Evolutionary conservation across 495 filamentous ascomycete genomes (phyloP).

Genomic region (Trichoderma asperelloides): DNA sequence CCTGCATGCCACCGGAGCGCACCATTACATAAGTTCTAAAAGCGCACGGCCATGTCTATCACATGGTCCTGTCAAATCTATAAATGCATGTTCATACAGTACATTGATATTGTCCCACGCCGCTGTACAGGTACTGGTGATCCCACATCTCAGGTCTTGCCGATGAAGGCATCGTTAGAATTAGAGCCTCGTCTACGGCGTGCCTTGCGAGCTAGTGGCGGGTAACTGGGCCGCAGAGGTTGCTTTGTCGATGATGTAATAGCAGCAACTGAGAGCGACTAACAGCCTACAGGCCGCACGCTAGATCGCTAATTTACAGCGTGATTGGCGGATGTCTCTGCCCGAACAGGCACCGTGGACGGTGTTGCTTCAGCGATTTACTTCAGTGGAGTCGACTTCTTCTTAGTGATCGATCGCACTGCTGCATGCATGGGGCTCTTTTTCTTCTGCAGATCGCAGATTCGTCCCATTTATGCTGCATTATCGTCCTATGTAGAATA

Average conservation of each 20-base stretch:
- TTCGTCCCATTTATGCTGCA: background rate
- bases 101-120: no score
- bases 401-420: background rate
- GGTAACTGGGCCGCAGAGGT: background rate
- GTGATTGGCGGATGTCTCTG: no score
- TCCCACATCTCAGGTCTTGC: no score
- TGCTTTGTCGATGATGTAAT: background rate
- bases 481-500: no score
- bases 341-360: background rate
- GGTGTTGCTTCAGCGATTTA: background rate
- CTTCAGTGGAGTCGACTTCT: background rate
- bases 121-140: no score
- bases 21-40: no score
- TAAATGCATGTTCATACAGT: no score
- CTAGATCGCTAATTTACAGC: background rate
- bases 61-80: no score
- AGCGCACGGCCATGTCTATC: no score
- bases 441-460: background rate
- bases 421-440: background rate
- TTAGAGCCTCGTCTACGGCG: background rate
- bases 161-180: background rate
- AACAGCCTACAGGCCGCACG: background rate
- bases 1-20: no score
- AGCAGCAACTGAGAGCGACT: background rate
- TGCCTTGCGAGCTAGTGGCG: background rate